Evolutionary conservation across 2,329 filamentous ascomycete species (phyloP), one percentile per base, ranked within the genome.

Genomic region (Cladobotryum mycophilum): DNA sequence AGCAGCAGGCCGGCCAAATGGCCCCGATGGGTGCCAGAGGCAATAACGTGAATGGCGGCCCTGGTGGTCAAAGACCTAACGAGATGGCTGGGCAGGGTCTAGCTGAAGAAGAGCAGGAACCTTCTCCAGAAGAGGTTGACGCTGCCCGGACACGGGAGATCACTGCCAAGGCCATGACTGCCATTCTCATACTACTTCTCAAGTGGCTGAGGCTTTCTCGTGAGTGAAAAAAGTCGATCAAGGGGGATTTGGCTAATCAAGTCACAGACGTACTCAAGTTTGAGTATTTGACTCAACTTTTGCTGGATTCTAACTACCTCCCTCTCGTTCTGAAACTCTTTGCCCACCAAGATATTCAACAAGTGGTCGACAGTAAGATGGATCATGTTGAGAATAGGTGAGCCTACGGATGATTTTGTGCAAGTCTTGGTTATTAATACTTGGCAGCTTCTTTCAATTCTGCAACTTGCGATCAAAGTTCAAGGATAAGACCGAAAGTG

Each of bases 141-240:
- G 83, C 85, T 38, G 79, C 88, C 49, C 80, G 95, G 45, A 84
- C 82, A 14, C 82, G 92, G 50, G 93, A 99, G 67, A 91, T 99
- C 47, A 86, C 86, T 12, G 83, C 86, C 22, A 97, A 97, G 68
- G 92, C 92, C 0, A 85, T 96, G 18, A 93, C 90, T n/a, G 91
- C 88, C 1, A 86, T 90, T 49, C 71, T 99, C 25, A 73, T 99
- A 25, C 74, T 96, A n/a, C 70, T 97, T 41, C 66, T 97, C 54
- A 99, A 97, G 69, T 99, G 93, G 93, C 86, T 97, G 61, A 95
- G 96, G 66, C 75, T 95, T 48, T 96, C 90, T 52, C 93, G 89
- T 95, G 74, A 75, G 88, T 65, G 9, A 30, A 2, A 11, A 30
- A 30, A 30, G 6, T 30, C 9, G 6, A 36, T 43, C 14, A 4